A percentile compares a stretch with the other conserved stretches of the same genome.
These are phyloP conservation scores for Wilhelminamyces savonicus DNA, from an alignment of 805 yeast species.

Conservation along the genomic window DNA sequence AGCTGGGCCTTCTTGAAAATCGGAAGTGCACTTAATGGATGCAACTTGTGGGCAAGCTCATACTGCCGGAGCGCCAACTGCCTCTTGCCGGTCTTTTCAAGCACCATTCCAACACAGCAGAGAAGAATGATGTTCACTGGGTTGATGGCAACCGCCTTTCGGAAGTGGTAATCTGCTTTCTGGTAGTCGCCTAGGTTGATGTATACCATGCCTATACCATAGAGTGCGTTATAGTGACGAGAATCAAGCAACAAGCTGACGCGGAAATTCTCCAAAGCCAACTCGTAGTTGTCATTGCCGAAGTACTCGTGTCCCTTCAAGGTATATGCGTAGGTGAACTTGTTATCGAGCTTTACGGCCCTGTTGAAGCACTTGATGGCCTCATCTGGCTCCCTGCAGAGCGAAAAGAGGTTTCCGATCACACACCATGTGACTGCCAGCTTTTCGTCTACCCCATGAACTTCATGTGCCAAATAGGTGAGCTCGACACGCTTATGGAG, in stretches of 20 bases:
- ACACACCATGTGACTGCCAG: slow-evolving; percentile 88
- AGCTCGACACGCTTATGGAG: slow-evolving; percentile 72
- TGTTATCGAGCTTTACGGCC: slow-evolving; percentile 62
- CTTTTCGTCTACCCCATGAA: slow-evolving; percentile 56
- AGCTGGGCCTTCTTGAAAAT: slow-evolving; percentile 84
- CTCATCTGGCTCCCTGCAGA: slow-evolving; percentile 79
- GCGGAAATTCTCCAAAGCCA: slow-evolving; percentile 79
- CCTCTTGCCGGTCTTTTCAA: slow-evolving; percentile 66
- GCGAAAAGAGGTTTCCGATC: slow-evolving; percentile 81
- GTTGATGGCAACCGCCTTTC: slow-evolving; percentile 82
- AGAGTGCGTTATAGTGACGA: slow-evolving; percentile 88
- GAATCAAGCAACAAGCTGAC: slow-evolving; percentile 70
- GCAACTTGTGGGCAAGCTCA: slow-evolving; percentile 74
- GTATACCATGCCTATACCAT: slow-evolving; percentile 93
- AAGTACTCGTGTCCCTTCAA: slow-evolving; percentile 90
- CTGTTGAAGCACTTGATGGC: slow-evolving; percentile 83
- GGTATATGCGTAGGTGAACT: slow-evolving; percentile 83
- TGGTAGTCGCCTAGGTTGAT: slow-evolving; percentile 78
- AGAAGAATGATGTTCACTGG: slow-evolving; percentile 85
- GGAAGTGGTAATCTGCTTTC: slow-evolving; percentile 79
- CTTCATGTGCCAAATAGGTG: slow-evolving; percentile 76
- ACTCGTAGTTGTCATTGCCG: slow-evolving; percentile 83
- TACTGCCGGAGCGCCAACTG: slow-evolving; percentile 76
- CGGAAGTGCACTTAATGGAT: slow-evolving; percentile 82
- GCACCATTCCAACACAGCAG: slow-evolving; percentile 91